Percentiles rank a stretch among this genome's conserved stretches.
Evolutionary conservation across 306 rosid genomes (phyloP).

Genomic region (Quercus engelmannii): DNA sequence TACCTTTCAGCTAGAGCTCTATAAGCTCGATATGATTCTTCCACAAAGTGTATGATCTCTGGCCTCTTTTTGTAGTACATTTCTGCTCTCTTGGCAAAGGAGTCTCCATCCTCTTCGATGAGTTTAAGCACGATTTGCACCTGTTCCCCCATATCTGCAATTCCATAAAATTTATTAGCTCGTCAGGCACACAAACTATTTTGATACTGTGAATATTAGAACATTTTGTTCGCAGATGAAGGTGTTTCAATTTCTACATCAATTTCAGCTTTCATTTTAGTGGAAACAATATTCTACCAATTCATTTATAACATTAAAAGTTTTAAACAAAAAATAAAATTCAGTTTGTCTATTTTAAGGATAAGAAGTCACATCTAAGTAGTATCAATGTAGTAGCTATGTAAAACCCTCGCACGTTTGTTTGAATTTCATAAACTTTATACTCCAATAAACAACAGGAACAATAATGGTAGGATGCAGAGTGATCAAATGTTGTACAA

Average conservation of each 20-base stretch:
- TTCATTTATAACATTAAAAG: not conserved
- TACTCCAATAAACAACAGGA: too few species aligned
- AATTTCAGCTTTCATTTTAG: not conserved
- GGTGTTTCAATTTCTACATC: not conserved
- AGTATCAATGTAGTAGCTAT: not conserved
- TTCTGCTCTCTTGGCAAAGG: slow-evolving; percentile 95
- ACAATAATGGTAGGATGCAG: too few species aligned
- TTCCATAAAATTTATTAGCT: slow-evolving; percentile 12
- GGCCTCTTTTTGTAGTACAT: slow-evolving; percentile 97
- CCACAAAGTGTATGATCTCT: slow-evolving; percentile 77
- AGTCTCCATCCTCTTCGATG: slow-evolving; percentile 86
- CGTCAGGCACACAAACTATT: slow-evolving; percentile 2
- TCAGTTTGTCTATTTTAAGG: not conserved
- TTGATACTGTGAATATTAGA: not conserved
- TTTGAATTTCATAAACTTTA: not conserved
- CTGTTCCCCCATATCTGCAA: slow-evolving; percentile 93
- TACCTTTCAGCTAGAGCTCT: slow-evolving; percentile 91
- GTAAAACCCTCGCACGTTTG: not conserved
- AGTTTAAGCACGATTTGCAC: slow-evolving; percentile 54
- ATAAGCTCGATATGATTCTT: slow-evolving; percentile 78
- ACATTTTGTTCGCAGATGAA: not conserved
- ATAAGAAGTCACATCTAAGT: not conserved
- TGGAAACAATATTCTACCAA: not conserved
- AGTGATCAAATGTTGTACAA: too few species aligned
- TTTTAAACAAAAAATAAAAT: not conserved